Evolutionary conservation across 169 alveolate genomes (phyloP), one percentile per base, ranked within the genome.

Genomic region (Plasmodium gonderi): DNA sequence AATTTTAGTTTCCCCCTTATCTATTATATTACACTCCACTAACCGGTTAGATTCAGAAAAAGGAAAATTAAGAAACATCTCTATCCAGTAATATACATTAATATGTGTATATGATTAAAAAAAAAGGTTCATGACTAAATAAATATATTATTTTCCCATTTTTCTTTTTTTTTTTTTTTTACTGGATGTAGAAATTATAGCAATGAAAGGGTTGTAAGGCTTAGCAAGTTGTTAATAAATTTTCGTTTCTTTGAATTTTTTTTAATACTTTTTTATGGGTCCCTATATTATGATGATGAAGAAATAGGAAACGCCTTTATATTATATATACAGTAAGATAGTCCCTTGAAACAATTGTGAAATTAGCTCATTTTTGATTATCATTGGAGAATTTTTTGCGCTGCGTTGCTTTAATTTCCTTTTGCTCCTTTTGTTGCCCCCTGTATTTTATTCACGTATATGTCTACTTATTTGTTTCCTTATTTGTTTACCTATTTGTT

Each of bases 231-330:
- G 17, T 38, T 85, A 40, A 85, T 85, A 76, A 85, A 85, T 85
- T 85, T 85, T 75, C 87, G 92, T 20, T 85, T 85, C 47, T 85
- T 85, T 65, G 92, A 85, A 51, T 85, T 85, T 85, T 85, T 85
- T 75, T 75, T 85, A 76, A 85, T 85, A 74, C 92, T 85, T 75
- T 85, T 85, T 85, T 85, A 85, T 36, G 92, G 92, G 45, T 85
- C 92, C 9, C 45, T 85, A 60, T 85, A 85, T 74, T 85, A 85
- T 54, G 92, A 85, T 45, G 92, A 85, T 54, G 87, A 74, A n/a
- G 92, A 83, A 76, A 49, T 85, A 75, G 92, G 87, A 75, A 85
- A 75, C 51, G 26, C 79, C 45, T 85, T 60, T 14, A 85, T 85
- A 33, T 47, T 85, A 42, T 85, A 85, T 76, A 51, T 75, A 51